These are phyloP conservation scores for Elsinoe batatas DNA, from an alignment of 2,329 filamentous ascomycete genomes.

Conservation along the genomic window DNA sequence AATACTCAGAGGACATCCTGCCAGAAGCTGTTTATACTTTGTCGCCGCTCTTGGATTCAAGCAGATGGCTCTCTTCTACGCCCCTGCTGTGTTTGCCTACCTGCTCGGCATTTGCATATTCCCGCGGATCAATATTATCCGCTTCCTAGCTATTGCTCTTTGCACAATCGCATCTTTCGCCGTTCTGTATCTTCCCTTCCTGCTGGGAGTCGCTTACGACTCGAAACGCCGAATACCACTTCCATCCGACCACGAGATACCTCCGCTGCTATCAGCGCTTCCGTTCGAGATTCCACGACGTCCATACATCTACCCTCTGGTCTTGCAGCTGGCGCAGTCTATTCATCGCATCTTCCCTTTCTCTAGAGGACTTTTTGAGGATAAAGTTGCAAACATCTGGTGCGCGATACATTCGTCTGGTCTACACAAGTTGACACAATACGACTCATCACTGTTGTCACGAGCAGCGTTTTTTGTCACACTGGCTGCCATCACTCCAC, in stretches of 20 bases:
- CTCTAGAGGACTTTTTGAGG: constrained; percentile 89
- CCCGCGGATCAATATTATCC: constrained; percentile 55
- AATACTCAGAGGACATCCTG: constrained; percentile 70
- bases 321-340: constrained; percentile 73
- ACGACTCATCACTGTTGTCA: constrained; percentile 62
- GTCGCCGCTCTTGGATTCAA: constrained; percentile 93
- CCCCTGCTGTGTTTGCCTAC: constrained; percentile 84
- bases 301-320: constrained; percentile 61
- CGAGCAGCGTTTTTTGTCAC: constrained; percentile 66
- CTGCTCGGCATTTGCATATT: constrained; percentile 78
- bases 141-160: constrained; percentile 65
- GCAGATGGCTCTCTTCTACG: constrained; percentile 98
- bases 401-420: constrained; percentile 69
- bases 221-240: constrained; percentile 53
- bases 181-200: constrained; percentile 63
- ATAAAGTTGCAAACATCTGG: constrained; percentile 99
- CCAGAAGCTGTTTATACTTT: constrained; percentile 91
- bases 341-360: constrained; percentile 94
- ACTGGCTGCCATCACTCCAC: constrained; percentile 62
- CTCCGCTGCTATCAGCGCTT: constrained; percentile 56
- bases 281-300: constrained; percentile 47
- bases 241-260: constrained; percentile 35
- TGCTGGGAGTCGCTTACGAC: constrained; percentile 63
- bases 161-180: constrained; percentile 65
- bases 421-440: constrained; percentile 73